phyloP scores from a whole-genome alignment of 2,329 filamentous ascomycete species.

The Colletotrichum kahawae region DNA sequence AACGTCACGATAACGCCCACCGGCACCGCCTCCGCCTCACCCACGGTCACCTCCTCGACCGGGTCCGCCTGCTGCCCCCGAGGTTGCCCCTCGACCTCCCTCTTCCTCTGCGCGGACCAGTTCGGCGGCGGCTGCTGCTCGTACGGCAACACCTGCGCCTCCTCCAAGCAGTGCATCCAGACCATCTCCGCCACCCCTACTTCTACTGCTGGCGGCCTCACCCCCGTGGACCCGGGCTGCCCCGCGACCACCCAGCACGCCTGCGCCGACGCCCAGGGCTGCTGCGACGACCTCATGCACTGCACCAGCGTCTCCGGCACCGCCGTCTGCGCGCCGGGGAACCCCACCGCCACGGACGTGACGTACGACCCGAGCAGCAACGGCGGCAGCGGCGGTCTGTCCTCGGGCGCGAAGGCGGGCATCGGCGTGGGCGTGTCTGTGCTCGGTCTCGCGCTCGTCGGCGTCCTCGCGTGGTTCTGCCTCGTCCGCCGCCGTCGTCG shows the following conservation, averaged over 20 bases:
- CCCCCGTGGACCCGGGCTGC: constrained; percentile 46
- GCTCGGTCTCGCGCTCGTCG: constrained; percentile 46
- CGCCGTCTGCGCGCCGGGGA: constrained; percentile 44
- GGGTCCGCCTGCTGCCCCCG: constrained; percentile 43
- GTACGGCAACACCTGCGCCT: constrained; percentile 48
- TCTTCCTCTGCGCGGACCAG: constrained; percentile 47
- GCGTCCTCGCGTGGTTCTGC: constrained; percentile 51
- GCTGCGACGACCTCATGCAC: constrained; percentile 49
- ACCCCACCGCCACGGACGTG: constrained; percentile 36
- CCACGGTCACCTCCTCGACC: constrained; percentile 24
- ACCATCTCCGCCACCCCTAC: constrained; percentile 25
- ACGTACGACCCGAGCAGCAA: constrained; percentile 28
- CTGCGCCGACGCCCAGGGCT: constrained; percentile 49
- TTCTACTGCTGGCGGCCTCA: constrained; percentile 31
- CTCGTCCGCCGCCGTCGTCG: constrained; percentile 42
- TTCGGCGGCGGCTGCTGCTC: constrained; percentile 57
- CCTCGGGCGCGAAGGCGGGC: constrained; percentile 58
- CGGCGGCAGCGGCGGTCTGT: constrained; percentile 34
- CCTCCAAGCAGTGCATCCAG: constrained; percentile 38
- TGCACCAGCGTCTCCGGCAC: constrained; percentile 44
- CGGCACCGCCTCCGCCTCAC: no score
- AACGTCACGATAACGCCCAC: constrained; percentile 26
- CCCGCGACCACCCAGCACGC: constrained; percentile 45
- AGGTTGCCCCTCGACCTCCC: constrained; percentile 42
- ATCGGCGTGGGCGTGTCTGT: constrained; percentile 60